phyloP scores from a whole-genome alignment of 306 rosid genomes.

The Abrus precatorius region DNA sequence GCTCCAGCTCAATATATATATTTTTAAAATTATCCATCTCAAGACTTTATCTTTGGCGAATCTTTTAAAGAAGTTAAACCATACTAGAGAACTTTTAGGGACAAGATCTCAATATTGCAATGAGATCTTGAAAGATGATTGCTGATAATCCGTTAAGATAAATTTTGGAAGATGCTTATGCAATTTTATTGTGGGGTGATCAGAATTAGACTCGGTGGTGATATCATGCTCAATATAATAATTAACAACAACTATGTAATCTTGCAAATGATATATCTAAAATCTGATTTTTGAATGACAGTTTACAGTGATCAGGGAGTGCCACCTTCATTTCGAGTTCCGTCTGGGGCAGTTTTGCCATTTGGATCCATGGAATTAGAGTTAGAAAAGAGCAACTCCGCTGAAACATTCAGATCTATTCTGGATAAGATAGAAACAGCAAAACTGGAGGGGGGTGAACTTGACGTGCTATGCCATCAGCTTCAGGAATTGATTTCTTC shows the following conservation, averaged over 20 bases:
- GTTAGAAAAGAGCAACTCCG: slow-evolving; percentile 68
- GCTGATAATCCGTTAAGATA: background rate
- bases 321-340: slow-evolving; percentile 83
- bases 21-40: slow-evolving; percentile 4
- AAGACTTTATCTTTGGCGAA: background rate
- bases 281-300: slow-evolving; percentile 56
- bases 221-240: slow-evolving; percentile 7
- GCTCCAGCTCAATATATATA: slow-evolving; percentile 23
- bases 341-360: slow-evolving; percentile 90
- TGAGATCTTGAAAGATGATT: slow-evolving; percentile 21
- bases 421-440: slow-evolving; percentile 77
- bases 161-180: slow-evolving; percentile 5
- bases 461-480: slow-evolving; percentile 71
- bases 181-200: slow-evolving; percentile 12
- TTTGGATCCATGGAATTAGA: slow-evolving; percentile 96
- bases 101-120: background rate
- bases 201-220: background rate
- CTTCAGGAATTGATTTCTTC: slow-evolving; percentile 86
- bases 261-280: slow-evolving; percentile 40
- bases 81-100: background rate
- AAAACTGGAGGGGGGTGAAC: slow-evolving; percentile 72
- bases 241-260: slow-evolving; percentile 38
- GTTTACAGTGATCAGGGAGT: slow-evolving; percentile 82
- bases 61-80: background rate
- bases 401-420: slow-evolving; percentile 66